Percentiles rank a stretch among this genome's conserved stretches.
Conservation (phyloP, 148 eudicot genomes). For the Heliamphora exappendiculata region DNA sequence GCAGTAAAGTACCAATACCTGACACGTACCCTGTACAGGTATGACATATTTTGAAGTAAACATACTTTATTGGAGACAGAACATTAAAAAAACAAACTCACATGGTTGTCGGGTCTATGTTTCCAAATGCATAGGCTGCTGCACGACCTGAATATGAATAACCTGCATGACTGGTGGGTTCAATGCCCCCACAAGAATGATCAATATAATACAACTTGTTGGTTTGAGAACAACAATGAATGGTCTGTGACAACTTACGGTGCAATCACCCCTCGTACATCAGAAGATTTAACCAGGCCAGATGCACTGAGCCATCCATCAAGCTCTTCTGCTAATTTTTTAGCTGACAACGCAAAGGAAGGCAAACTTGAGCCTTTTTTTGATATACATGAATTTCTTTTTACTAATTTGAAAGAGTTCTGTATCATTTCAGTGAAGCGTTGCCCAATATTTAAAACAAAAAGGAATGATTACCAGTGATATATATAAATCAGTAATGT, state of each 20-base stretch:
- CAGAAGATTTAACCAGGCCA: constrained; percentile 64
- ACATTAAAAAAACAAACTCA: constrained; percentile 24
- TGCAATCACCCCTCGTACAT: constrained; percentile 96
- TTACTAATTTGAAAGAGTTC: neutral
- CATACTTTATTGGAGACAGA: too few species aligned
- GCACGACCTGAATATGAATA: constrained; percentile 99
- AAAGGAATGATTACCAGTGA: neutral
- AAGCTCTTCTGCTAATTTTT: constrained; percentile 63
- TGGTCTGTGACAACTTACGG: constrained; percentile 57
- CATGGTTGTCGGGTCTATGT: constrained; percentile 84
- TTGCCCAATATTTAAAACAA: neutral
- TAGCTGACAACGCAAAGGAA: constrained; percentile 44
- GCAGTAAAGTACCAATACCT: too few species aligned
- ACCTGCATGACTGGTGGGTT: constrained; percentile 83
- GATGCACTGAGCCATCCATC: constrained; percentile 79
- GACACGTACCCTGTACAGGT: too few species aligned
- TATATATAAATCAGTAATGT: neutral
- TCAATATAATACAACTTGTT: neutral
- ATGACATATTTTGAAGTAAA: too few species aligned
- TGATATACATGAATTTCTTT: neutral
- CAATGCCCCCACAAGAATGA: constrained; percentile 18
- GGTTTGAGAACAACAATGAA: neutral
- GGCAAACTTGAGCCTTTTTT: neutral
- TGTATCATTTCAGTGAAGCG: neutral
- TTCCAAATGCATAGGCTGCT: constrained; percentile 95